Conservation (phyloP, 352 stramenopile genomes). For the Phytophthora meadii region DNA sequence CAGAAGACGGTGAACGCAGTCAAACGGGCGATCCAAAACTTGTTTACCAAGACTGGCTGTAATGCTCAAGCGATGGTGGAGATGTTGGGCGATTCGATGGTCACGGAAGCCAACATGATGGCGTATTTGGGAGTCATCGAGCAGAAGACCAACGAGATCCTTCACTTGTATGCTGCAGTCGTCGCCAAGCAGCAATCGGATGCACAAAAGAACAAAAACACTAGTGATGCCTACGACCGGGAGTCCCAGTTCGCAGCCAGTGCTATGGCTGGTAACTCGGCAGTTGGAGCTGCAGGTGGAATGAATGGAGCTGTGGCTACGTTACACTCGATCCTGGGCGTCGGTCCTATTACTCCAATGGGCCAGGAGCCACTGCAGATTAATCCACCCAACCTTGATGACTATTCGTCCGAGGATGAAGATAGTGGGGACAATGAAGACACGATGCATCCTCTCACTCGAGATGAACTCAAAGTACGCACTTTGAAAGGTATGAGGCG, state of each 20-base stretch:
- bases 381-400: slow-evolving; percentile 93
- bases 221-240: slow-evolving; percentile 47
- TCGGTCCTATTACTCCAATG: slow-evolving; percentile 90
- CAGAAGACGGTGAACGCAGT: slow-evolving; percentile 91
- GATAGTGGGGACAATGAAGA: slow-evolving; percentile 90
- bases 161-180: slow-evolving; percentile 86
- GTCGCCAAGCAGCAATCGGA: slow-evolving; percentile 52
- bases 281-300: slow-evolving; percentile 22
- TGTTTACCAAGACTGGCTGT: slow-evolving; percentile 88
- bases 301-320: slow-evolving; percentile 32
- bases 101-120: slow-evolving; percentile 96
- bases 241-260: slow-evolving; percentile 49
- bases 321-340: slow-evolving; percentile 79
- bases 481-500: slow-evolving; percentile 87
- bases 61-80: slow-evolving; percentile 84
- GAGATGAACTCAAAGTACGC: slow-evolving; percentile 92
- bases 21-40: slow-evolving; percentile 81
- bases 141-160: slow-evolving; percentile 93
- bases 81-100: slow-evolving; percentile 82
- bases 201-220: slow-evolving; percentile 37
- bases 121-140: slow-evolving; percentile 95
- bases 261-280: slow-evolving; percentile 15
- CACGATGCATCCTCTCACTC: slow-evolving; percentile 88
- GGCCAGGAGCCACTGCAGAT: slow-evolving; percentile 92
- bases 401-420: slow-evolving; percentile 94